Evolutionary conservation across 345 rosid species (phyloP).

Genomic region (Eucalyptus paniculata): DNA sequence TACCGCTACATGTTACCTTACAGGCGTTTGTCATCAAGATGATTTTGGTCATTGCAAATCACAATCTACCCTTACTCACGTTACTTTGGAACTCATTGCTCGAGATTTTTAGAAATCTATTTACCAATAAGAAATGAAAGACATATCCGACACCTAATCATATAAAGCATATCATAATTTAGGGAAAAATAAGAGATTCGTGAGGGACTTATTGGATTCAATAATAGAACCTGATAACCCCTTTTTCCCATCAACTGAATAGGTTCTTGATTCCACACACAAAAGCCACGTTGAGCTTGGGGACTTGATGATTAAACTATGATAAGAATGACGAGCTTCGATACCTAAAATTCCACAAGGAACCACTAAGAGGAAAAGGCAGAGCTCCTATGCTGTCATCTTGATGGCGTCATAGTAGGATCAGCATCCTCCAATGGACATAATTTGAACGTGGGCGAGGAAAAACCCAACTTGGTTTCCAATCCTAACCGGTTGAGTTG

Average conservation of each 20-base stretch:
- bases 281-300: background rate
- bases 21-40: background rate
- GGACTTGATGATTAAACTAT: background rate
- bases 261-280: background rate
- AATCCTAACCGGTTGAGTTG: background rate
- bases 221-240: background rate
- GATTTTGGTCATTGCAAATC: background rate
- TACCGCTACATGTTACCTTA: background rate
- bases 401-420: background rate
- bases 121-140: background rate
- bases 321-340: background rate
- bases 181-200: background rate
- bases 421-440: background rate
- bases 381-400: background rate
- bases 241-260: background rate
- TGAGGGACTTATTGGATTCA: background rate
- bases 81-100: background rate
- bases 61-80: accelerated
- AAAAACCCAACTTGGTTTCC: background rate
- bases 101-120: background rate
- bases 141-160: background rate
- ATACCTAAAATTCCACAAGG: background rate
- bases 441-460: background rate
- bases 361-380: background rate
- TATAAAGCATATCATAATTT: background rate